These are phyloP conservation scores for Butyriboletus regius DNA, from an alignment of 1,284 basidiomycete genomes.

Conservation along the genomic window DNA sequence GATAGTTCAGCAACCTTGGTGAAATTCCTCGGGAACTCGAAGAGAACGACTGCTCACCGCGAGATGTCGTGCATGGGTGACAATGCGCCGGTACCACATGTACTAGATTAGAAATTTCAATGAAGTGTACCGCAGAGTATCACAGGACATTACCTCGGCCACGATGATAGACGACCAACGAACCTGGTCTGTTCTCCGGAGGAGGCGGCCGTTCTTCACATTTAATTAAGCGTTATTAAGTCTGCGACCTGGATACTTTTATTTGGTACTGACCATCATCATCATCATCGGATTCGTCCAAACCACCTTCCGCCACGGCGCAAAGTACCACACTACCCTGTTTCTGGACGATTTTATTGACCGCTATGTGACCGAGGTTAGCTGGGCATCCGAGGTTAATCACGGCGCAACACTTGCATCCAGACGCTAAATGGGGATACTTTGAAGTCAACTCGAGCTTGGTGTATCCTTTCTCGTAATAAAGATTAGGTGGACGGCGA, in stretches of 20 bases:
- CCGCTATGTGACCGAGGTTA: conserved; percentile 27
- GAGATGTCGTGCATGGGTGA: conserved; percentile 15
- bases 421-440: conserved; percentile 29
- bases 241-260: not conserved
- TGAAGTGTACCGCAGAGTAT: not conserved
- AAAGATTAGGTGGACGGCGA: conserved; percentile 18
- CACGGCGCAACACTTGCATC: conserved; percentile 17
- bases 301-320: conserved; percentile 35
- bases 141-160: conserved; percentile 16
- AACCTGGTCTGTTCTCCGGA: conserved; percentile 38
- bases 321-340: conserved; percentile 33
- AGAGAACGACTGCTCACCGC: conserved; percentile 11
- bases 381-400: not conserved
- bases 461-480: conserved; percentile 20
- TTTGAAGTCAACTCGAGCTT: conserved; percentile 27
- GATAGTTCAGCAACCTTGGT: not conserved
- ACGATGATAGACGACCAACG: conserved; percentile 34
- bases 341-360: conserved; percentile 39
- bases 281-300: conserved; percentile 32
- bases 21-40: not conserved
- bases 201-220: conserved; percentile 19
- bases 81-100: conserved; percentile 21
- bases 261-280: conserved; percentile 21
- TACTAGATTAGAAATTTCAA: conserved; percentile 13
- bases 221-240: not conserved